phyloP scores from a whole-genome alignment of 2,329 filamentous ascomycete genomes.

The Westerdykella sp. region DNA sequence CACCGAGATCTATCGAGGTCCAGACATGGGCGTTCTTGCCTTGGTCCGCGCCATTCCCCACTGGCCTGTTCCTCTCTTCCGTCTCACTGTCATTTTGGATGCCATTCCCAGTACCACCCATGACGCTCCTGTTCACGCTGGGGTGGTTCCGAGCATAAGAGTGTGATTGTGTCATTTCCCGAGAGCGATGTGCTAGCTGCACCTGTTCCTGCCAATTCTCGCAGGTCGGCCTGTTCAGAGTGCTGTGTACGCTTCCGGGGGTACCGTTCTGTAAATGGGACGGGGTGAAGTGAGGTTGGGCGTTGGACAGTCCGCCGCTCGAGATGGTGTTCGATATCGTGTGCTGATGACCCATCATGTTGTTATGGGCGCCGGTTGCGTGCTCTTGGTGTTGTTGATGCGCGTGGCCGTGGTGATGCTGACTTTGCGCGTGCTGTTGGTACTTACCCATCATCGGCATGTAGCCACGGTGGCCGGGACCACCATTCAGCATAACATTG shows the following conservation, averaged over 20 bases:
- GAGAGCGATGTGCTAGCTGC: slow-evolving; percentile 68
- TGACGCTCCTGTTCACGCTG: slow-evolving; percentile 61
- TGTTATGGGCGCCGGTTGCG: slow-evolving; percentile 44
- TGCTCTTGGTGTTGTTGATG: slow-evolving; percentile 59
- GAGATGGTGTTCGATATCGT: slow-evolving; percentile 57
- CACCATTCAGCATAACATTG: slow-evolving; percentile 69
- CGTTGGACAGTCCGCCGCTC: slow-evolving; percentile 56
- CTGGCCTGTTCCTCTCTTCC: slow-evolving; percentile 60
- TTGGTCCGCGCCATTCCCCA: slow-evolving; percentile 47
- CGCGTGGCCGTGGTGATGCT: slow-evolving; percentile 47
- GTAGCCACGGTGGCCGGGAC: slow-evolving; percentile 53
- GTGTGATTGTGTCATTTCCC: slow-evolving; percentile 62
- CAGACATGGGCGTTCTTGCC: slow-evolving; percentile 61
- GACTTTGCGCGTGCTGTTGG: slow-evolving; percentile 54
- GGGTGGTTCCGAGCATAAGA: slow-evolving; percentile 70
- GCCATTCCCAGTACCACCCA: slow-evolving; percentile 48
- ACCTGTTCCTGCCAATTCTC: slow-evolving; percentile 87
- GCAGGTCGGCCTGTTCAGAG: slow-evolving; percentile 52
- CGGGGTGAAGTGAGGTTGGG: slow-evolving; percentile 57
- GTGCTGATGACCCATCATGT: slow-evolving; percentile 56
- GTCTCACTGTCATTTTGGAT: slow-evolving; percentile 43
- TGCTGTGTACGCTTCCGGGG: slow-evolving; percentile 50
- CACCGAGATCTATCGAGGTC: slow-evolving; percentile 89
- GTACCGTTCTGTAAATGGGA: slow-evolving; percentile 56
- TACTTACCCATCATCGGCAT: slow-evolving; percentile 57